Evolutionary conservation across 768 basidiomycete species (phyloP).

Genomic region (Tephrocybe rancida): DNA sequence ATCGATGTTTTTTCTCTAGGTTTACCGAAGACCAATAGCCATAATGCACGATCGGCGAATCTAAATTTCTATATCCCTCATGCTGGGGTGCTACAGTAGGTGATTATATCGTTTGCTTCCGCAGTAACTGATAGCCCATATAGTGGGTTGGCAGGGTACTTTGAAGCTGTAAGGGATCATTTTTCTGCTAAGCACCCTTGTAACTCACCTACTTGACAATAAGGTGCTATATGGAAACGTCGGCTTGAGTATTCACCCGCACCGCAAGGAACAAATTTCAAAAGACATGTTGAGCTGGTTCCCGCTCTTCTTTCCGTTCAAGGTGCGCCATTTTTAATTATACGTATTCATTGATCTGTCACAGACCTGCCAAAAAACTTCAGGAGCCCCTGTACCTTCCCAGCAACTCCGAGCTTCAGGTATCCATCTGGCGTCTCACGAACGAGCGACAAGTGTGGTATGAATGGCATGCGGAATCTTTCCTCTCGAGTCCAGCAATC

Average conservation of each 20-base stretch:
- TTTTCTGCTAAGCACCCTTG: background rate
- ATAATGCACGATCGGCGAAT: slow-evolving; percentile 88
- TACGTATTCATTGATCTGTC: background rate
- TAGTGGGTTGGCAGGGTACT: slow-evolving; percentile 92
- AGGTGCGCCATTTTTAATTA: slow-evolving; percentile 41
- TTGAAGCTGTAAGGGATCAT: slow-evolving; percentile 66
- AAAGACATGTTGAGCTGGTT: slow-evolving; percentile 99
- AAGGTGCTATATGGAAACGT: slow-evolving; percentile 82
- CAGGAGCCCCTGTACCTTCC: slow-evolving; percentile 95
- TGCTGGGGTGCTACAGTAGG: slow-evolving; percentile 84
- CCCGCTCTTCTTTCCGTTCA: slow-evolving; percentile 94
- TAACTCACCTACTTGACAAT: slow-evolving; percentile 2
- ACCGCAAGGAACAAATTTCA: slow-evolving; percentile 80
- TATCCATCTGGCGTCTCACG: slow-evolving; percentile 93
- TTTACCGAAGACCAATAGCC: slow-evolving; percentile 91
- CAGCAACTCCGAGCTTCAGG: slow-evolving; percentile 87
- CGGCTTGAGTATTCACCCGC: slow-evolving; percentile 92
- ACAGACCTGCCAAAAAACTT: background rate
- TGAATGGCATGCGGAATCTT: slow-evolving; percentile 97
- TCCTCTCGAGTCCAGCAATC: slow-evolving; percentile 61
- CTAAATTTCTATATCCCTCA: slow-evolving; percentile 92
- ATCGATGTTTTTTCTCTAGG: slow-evolving; percentile 48
- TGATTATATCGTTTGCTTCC: slow-evolving; percentile 2
- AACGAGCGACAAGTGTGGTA: slow-evolving; percentile 94
- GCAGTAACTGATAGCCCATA: background rate